Evolutionary conservation across 139 green algal genomes (phyloP), one percentile per base, ranked within the genome.

Genomic region (Chlamydomonas asymmetrica): DNA sequence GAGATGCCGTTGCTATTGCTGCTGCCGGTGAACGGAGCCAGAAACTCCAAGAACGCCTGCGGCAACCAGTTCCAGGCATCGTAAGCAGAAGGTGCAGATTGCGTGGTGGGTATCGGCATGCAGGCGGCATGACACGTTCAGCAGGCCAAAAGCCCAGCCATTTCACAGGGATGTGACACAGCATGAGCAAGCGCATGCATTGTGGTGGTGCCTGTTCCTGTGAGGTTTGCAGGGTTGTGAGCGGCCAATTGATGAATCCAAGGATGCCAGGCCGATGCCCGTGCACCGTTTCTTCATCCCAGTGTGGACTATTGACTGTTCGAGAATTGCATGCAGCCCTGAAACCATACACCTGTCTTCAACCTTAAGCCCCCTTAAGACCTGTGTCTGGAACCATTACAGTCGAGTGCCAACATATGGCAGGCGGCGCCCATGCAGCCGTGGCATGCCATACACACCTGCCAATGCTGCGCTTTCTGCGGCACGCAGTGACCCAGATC

Each of bases 401-500:
- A 8, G 56, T 41, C 23, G 10, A 5, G 32, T 1, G 59, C 32
- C 43, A 3, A 16, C 25, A 6, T 7, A 34, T 5, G 32, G 31
- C 5, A 10, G 31, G 31, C 57, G 2, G 32, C 31, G 31, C 32
- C 32, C 4, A 32, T 27, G 59, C 10, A 13, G 13, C 1, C 16
- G 45, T n/a, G 32, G 59, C 56, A 0, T 32, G 16, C 57, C 43
- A 40, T 29, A 77, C 59, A 31, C 75, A 81, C 59, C 4, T 66
- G 38, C 0, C 39, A 22, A 8, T 83, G 75, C 25, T 41, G 41
- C 20, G 83, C 67, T 37, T 82, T 84, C 48, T 85, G 80, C 25
- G 83, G 84, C 63, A 89, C 52, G 23, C 57, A 67, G 78, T 89
- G 84, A 22, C 84, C 84, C 48, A 63, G 32, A 3, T 67, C 61